These are phyloP conservation scores for Cyanidium caldarium DNA, from an alignment of 23 red algal genomes.

Conservation along the genomic window DNA sequence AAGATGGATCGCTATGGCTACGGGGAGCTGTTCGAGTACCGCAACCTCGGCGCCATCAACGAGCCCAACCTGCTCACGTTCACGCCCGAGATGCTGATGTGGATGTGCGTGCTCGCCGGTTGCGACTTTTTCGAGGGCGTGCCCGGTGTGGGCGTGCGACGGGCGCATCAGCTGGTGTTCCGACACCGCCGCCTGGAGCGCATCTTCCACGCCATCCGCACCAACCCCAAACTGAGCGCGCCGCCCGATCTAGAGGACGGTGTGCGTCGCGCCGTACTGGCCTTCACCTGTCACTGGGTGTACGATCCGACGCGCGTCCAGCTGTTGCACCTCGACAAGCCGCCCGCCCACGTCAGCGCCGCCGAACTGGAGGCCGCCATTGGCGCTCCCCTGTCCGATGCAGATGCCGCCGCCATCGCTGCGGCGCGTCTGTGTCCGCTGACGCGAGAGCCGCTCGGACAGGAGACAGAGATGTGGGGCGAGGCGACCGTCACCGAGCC, in stretches of 20 bases:
- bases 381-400: neutral
- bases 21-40: slow-evolving; percentile 40
- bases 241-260: slow-evolving; percentile 11
- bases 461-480: neutral
- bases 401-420: neutral
- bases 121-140: slow-evolving; percentile 97
- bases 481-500: no score
- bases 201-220: slow-evolving; percentile 24
- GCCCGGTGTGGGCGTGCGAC: slow-evolving; percentile 46
- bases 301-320: slow-evolving; percentile 30
- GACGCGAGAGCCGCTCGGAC: neutral
- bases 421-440: neutral
- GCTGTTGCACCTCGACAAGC: slow-evolving; percentile 13
- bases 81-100: slow-evolving; percentile 68
- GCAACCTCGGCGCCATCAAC: slow-evolving; percentile 39
- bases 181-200: slow-evolving; percentile 23
- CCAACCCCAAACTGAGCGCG: slow-evolving; percentile 15
- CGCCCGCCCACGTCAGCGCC: neutral
- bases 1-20: slow-evolving; percentile 71
- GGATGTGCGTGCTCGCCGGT: slow-evolving; percentile 71
- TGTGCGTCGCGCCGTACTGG: slow-evolving; percentile 42
- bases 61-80: slow-evolving; percentile 29
- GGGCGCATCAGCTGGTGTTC: slow-evolving; percentile 44
- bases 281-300: slow-evolving; percentile 77
- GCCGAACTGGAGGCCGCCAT: neutral